Conservation (phyloP, 345 rosid species). For the Salix arbutifolia region DNA sequence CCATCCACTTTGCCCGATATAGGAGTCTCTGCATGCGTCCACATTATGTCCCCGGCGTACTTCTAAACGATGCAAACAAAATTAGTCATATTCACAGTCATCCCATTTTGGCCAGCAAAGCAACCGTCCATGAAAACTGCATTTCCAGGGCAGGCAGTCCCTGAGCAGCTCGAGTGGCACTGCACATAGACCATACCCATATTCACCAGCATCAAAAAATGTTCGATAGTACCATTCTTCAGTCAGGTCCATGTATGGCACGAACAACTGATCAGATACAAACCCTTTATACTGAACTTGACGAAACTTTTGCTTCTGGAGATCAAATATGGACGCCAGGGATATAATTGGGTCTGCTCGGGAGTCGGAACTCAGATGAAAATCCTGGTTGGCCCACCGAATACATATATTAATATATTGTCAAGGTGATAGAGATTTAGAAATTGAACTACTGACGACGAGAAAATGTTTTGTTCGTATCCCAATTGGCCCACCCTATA, state of each 20-base stretch:
- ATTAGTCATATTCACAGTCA: background rate
- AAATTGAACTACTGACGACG: no score
- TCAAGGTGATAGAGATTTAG: no score
- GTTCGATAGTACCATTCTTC: constrained; percentile 20
- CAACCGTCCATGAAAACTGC: constrained; percentile 22
- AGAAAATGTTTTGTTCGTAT: background rate
- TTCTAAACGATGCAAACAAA: constrained; percentile 16
- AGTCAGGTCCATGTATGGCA: constrained; percentile 22
- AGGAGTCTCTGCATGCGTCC: constrained; percentile 19
- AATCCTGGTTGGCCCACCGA: constrained; percentile 27
- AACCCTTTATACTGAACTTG: constrained; percentile 16
- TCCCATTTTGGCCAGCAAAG: constrained; percentile 8
- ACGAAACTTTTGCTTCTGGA: constrained; percentile 1
- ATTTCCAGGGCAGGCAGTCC: constrained; percentile 23
- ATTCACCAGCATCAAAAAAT: constrained; percentile 20
- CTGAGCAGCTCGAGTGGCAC: background rate
- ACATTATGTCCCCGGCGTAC: constrained; percentile 16
- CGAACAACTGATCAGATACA: constrained; percentile 16
- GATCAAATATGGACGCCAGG: constrained; percentile 19
- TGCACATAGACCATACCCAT: constrained; percentile 13
- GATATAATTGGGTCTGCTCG: constrained; percentile 22
- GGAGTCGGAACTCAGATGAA: constrained; percentile 13
- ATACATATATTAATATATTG: background rate
- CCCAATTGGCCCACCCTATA: no score
- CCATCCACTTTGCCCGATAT: constrained; percentile 11